A percentile compares a stretch with the other conserved stretches of the same genome.
Evolutionary conservation across 2,329 filamentous ascomycete genomes (phyloP).

Genomic region (Neonectria hederae): DNA sequence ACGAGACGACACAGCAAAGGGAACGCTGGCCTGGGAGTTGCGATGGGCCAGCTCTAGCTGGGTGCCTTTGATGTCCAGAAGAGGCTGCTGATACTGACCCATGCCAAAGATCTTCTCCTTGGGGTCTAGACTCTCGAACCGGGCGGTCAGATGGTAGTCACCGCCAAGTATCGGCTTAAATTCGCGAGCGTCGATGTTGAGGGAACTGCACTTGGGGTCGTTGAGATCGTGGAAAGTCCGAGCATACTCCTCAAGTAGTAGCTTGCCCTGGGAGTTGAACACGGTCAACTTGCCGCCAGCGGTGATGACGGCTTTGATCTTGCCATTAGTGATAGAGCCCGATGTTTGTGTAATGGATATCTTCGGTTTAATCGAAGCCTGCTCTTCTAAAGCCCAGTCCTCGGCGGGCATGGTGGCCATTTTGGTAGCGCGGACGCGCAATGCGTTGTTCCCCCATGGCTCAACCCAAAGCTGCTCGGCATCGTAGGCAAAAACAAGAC

Average conservation of each 20-base stretch:
- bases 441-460: slow-evolving; percentile 57
- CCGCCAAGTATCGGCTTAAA: slow-evolving; percentile 63
- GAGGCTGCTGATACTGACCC: slow-evolving; percentile 74
- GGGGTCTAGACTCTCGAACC: slow-evolving; percentile 64
- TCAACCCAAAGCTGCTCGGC: slow-evolving; percentile 59
- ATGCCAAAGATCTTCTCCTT: slow-evolving; percentile 73
- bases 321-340: slow-evolving; percentile 22
- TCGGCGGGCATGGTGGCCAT: slow-evolving; percentile 43
- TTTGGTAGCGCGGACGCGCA: slow-evolving; percentile 59
- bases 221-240: slow-evolving; percentile 51
- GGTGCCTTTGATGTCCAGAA: slow-evolving; percentile 68
- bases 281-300: slow-evolving; percentile 42
- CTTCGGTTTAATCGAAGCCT: neutral
- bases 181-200: slow-evolving; percentile 66
- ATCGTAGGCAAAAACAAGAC: slow-evolving; percentile 46
- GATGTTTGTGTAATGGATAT: slow-evolving; percentile 19
- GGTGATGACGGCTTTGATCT: slow-evolving; percentile 39
- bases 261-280: slow-evolving; percentile 39
- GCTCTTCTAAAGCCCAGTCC: slow-evolving; percentile 15
- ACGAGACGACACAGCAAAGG: slow-evolving; percentile 67
- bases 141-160: slow-evolving; percentile 65
- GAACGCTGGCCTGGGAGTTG: slow-evolving; percentile 73
- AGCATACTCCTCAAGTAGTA: slow-evolving; percentile 47
- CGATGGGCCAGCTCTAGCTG: slow-evolving; percentile 72
- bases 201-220: slow-evolving; percentile 67